Base-by-base conservation (phyloP, 2,329 filamentous ascomycete genomes). In the Trichoderma harzianum region DNA sequence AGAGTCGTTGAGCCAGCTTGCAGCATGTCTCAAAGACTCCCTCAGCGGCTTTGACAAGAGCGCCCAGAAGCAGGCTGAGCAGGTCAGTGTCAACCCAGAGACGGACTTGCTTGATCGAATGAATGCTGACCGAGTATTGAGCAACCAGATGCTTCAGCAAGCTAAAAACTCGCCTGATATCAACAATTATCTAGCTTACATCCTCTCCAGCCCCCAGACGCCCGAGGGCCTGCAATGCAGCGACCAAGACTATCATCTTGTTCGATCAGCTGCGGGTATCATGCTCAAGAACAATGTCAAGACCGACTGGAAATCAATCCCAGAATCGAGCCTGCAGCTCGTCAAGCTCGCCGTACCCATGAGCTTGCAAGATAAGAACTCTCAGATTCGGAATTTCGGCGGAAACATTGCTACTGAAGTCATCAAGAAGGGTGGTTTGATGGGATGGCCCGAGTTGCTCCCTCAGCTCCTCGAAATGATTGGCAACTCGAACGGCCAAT, bases 231-330 rank as follows among this genome's bases (percentile, higher is more conserved):
- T 93, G 79, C 84, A 85, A 76, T 88, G 89, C 76, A 88, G 86
- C 67, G 78, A 85, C 75, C 79, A 87, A 74, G 86, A 93, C 79
- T 91, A 94, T 84, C 88, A 92, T 80, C 84, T 93, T 65, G 91
- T 97, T 73, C 92, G 96, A 74, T 93, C 93, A 73, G 93, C 95
- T 12, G 95, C 95, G 30, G 95, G 93, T 70, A 91, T 98, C 78
- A 96, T 98, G 89, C 87, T 99, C 75, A 99, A 98, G 85, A 98
- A 98, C 83, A 94, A 97, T 79, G 88, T 98, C 80, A 92, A 89
- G 79, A 83, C 88, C 62, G 87, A 90, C 55, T 95, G 93, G 85
- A 92, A 92, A 80, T 86, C 89, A 71, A 93, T 98, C 74, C 87
- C 93, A 68, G 90, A 92, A 65, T 80, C 86, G 53, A 95, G 91